A percentile compares a stretch with the other conserved stretches of the same genome.
Conservation (phyloP, 1,284 basidiomycete genomes). For the Rhodofomes roseus region DNA sequence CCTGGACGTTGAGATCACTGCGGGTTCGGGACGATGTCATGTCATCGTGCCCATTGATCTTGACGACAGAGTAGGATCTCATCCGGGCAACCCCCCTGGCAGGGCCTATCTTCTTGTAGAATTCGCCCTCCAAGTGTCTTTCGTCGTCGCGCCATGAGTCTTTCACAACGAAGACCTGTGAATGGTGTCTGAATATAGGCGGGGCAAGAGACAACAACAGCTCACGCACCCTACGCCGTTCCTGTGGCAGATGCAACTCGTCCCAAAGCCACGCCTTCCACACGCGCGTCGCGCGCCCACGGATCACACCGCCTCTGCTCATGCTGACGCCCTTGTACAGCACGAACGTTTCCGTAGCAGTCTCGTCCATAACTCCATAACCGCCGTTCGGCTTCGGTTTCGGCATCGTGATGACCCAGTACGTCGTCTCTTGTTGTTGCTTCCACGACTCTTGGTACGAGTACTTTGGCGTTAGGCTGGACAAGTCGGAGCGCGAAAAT, state of each 20-base stretch:
- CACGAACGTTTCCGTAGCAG: constrained; percentile 1
- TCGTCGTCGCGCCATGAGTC: constrained; percentile 11
- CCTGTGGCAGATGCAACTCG: constrained; percentile 3
- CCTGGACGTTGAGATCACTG: neutral
- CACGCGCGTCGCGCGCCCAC: constrained; percentile 6
- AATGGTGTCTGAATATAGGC: too few species aligned
- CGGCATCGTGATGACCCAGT: too few species aligned
- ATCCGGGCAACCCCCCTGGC: neutral
- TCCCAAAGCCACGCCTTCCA: constrained; percentile 11
- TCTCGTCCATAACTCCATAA: too few species aligned
- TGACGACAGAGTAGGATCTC: neutral
- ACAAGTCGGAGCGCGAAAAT: too few species aligned
- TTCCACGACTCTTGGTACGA: too few species aligned
- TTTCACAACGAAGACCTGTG: constrained; percentile 8
- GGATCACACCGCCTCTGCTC: constrained; percentile 4
- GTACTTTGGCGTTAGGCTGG: too few species aligned
- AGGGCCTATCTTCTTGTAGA: constrained; percentile 2
- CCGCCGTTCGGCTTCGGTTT: too few species aligned
- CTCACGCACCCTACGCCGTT: constrained; percentile 1
- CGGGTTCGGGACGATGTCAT: neutral
- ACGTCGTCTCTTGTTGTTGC: too few species aligned
- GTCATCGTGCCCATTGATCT: constrained; percentile 2
- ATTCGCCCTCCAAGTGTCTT: constrained; percentile 7
- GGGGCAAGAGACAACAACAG: neutral
- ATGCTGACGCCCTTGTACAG: too few species aligned